Evolutionary conservation across 495 filamentous ascomycete species (phyloP), one percentile per base, ranked within the genome.

Genomic region (Letharia columbiana): DNA sequence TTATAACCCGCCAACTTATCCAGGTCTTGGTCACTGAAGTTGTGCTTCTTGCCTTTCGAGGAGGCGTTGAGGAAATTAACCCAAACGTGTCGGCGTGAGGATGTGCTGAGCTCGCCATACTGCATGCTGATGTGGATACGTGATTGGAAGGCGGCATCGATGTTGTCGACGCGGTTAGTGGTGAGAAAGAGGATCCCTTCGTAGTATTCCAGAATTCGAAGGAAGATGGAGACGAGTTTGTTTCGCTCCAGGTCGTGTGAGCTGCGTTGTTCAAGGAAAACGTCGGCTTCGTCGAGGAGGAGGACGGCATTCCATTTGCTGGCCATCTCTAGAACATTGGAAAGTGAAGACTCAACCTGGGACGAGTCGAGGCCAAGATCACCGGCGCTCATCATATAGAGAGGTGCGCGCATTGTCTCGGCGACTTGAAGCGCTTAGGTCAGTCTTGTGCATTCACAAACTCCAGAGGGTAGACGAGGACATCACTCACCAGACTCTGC

Each of bases 221-320:
- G 69, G 47, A 78, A 77, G 37, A 79, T 66, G 23, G 80, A 80
- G 1, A 86, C 83, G 8, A 86, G 76, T 59, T 77, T 76, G 71
- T 85, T 86, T 41, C 83, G 76, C 64, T 80, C 75, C 10, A 86
- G 76, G 52, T 85, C 81, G 49, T 77, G 66, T 1, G 72, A 54
- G 4, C 54, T 71, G 4, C 81, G 77, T 61, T 78, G 73, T 74
- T 87, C 83, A 44, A 88, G 78, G 76, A 87, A 88, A n/a, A 88
- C 84, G 63, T 89, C 86, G 54, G 83, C 84, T 73, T 89, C 86
- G 66, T 88, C 86, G 3, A 89, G 79, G 1, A 84, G 74, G 5
- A 83, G 74, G 50, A 82, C 75, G 20, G 78, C 75, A 31, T 73
- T 70, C 70, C 70, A 73, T 61, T 71, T 67, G 1, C 61, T 66